Evolutionary conservation across 164 flowering plant species (phyloP), one percentile per base, ranked within the genome.

Genomic region (Euptelea pleiosperma): DNA sequence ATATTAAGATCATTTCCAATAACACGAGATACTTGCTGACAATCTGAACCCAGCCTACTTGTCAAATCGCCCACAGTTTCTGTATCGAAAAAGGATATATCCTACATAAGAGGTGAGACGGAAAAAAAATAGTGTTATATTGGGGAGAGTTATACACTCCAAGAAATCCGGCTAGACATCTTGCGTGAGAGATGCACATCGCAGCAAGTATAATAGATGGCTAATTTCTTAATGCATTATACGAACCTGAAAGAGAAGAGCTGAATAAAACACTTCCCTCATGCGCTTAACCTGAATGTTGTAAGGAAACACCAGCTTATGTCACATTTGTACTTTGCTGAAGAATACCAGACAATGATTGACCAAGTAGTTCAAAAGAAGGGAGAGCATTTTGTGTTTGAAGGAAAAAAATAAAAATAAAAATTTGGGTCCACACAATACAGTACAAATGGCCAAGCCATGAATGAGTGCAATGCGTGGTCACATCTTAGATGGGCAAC

Each of bases 31-130:
- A 91, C 90, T 80, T 86, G 98, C 70, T 86, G 98, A 73, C 98
- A 91, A 61, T 91, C 98, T 36, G 98, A 76, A 47, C 92, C 96
- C 60, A 91, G 89, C 78, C 98, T 84, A 81, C 98, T 91, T 31
- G 98, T 88, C 75, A 91, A 75, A 71, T 82, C 94, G 70, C 98
- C 98, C 66, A 91, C 92, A 24, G 92, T 85, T 76, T 79, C 85
- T 47, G 68, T 49, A 67, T 91, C 98, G 54, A 91, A 91, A 68
- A 91, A 91, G 40, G 93, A 84, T 58, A 91, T 86, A 60, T 91
- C 96, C 97, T 91, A 69, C 82, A 80, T 55, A 50, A 67, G 43
- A 55, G 37, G 49, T 29, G 43, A 33, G 39, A 50, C 35, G 22
- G 41, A 49, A 4, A 45, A 43, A n/a, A 34, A 68, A 14, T n/a